Evolutionary conservation across 139 green algal species (phyloP), one percentile per base, ranked within the genome.

Genomic region (Edaphochlamys debaryana): DNA sequence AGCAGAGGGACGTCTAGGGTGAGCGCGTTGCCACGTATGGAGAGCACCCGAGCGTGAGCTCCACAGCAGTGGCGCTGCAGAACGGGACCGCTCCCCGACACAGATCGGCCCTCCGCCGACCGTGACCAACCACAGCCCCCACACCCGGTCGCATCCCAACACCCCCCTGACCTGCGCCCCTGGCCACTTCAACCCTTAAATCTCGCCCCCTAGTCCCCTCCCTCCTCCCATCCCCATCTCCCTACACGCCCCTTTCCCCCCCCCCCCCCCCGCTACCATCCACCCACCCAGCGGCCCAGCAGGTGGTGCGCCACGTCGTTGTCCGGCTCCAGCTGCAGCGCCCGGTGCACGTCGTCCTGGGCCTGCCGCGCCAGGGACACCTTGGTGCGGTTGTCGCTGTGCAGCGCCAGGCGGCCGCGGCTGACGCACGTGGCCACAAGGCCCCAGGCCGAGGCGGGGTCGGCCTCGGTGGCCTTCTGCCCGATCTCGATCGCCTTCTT

Each of bases 271-370:
- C 37, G 69, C 32, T 13, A 15, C 4, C 38, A 27, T 27, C 11
- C 0, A 69, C 75, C n/a, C 60, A 81, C 75, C 67, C 85, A 94
- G 29, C 93, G 82, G 36, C 94, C 94, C 85, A 96, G 93, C 20
- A 97, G 85, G 77, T 97, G 94, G 77, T 96, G 94, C 1, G 94
- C 92, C 42, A 96, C 76, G 73, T 97, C 94, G 58, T 88, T 87
- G 25, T 80, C 15, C 0, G 92, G 92, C 52, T 94, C 93, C 67
- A 89, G 38, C 4, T 56, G 38, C 36, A 96, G 74, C 2, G 93
- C 93, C 6, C 32, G 79, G 15, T 56, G 52, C 0, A 93, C 92
- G 32, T 88, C 88, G 54, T 92, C 89, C 68, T 71, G 79, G 38
- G 68, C 68, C 69, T 79, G 69, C 13, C 69, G 69, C 15, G 69